Evolutionary conservation across 2,329 filamentous ascomycete species (phyloP), one percentile per base, ranked within the genome.

Genomic region (Colletotrichum navitas): DNA sequence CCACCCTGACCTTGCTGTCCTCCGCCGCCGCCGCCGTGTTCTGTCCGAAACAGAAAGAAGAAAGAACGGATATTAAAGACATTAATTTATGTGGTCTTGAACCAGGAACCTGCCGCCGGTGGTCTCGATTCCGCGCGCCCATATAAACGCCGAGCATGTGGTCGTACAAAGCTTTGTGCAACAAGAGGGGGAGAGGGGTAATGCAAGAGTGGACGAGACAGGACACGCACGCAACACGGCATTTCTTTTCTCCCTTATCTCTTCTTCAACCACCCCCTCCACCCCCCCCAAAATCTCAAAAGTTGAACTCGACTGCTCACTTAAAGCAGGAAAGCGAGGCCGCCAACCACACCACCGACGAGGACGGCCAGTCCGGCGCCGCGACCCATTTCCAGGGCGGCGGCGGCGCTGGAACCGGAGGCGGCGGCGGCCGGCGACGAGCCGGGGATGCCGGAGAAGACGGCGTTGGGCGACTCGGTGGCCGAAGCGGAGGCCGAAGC

Each of bases 281-380:
- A 7, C 43, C 5, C n/a, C 29, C 14, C 6, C 34, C 34, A 8
- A 24, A 11, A n/a, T 24, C 16, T 26, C 24, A 4, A 11, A 6
- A 26, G 7, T 1, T 10, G 34, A 24, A 6, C 16, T 29, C 26
- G 21, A 36, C 18, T 18, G 34, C 32, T 63, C 32, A 63, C 16
- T n/a, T 59, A 71, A 36, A 71, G 58, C 68, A 85, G 75, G 76
- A 84, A 76, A 45, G 82, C 82, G 70, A 85, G 83, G 18, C 82
- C 82, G 58, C 80, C 77, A 72, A 83, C 81, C 70, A 85, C 74
- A 70, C 80, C 78, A 21, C 79, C 80, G 39, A 84, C 66, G 14
- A 85, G 77, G 11, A 84, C 69, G 10, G 77, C 76, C 56, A 85
- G 75, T 5, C 83, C 82, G 67, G 81, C 81, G 58, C 79, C 77